These are phyloP conservation scores for Trichoderma guizhouense DNA, from an alignment of 2,329 filamentous ascomycete genomes.

Conservation along the genomic window DNA sequence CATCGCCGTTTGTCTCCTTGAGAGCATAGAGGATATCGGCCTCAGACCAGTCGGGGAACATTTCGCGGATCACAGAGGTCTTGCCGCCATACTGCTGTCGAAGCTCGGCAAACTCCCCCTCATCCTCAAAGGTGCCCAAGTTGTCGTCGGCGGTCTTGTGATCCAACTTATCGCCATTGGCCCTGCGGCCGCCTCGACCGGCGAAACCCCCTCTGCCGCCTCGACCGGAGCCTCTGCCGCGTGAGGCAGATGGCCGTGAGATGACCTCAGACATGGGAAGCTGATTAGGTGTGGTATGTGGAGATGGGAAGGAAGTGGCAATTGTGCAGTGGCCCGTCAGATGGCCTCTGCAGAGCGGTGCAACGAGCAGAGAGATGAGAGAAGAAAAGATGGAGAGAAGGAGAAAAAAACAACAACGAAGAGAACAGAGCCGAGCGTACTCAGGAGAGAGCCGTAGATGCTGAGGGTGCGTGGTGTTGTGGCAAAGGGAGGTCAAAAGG, in stretches of 20 bases:
- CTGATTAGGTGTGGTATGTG: constrained; percentile 43
- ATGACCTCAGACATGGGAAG: constrained; percentile 88
- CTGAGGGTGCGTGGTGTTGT: constrained; percentile 21
- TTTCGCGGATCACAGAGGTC: constrained; percentile 79
- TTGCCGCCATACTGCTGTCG: constrained; percentile 84
- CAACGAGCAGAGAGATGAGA: constrained; percentile 29
- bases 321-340: constrained; percentile 33
- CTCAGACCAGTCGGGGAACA: constrained; percentile 94
- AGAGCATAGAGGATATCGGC: constrained; percentile 91
- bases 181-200: constrained; percentile 67
- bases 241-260: constrained; percentile 75
- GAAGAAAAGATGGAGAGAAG: constrained; percentile 26
- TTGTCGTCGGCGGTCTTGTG: constrained; percentile 56
- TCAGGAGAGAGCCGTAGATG: constrained; percentile 27
- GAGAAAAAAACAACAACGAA: constrained; percentile 30
- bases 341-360: constrained; percentile 36
- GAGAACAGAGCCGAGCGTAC: constrained; percentile 28
- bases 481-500: constrained; percentile 23
- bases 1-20: constrained; percentile 80
- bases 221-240: constrained; percentile 86
- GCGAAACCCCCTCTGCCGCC: constrained; percentile 77
- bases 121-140: constrained; percentile 64
- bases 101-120: constrained; percentile 86
- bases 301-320: constrained; percentile 24
- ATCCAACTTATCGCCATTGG: constrained; percentile 67